Conservation (phyloP, 331 rosid genomes). For the Cucumis variabilis region DNA sequence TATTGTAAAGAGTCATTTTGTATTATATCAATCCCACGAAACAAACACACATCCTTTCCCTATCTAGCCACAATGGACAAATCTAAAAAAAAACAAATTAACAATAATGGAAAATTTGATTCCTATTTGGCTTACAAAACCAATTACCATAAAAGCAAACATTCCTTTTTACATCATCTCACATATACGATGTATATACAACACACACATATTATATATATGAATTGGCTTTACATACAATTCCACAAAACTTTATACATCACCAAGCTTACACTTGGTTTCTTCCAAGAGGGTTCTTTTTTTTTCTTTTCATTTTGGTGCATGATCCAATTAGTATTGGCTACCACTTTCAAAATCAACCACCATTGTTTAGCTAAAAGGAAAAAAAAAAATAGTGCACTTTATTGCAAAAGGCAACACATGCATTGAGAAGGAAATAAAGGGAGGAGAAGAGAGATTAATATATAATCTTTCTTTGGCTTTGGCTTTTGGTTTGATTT, state of each 20-base stretch:
- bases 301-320: neutral
- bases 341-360: neutral
- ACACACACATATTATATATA: neutral
- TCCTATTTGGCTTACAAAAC: slow-evolving; percentile 4
- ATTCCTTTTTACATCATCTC: neutral
- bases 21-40: neutral
- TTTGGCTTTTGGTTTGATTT: neutral
- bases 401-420: slow-evolving; percentile 2
- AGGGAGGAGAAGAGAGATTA: neutral
- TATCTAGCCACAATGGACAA: neutral
- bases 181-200: neutral
- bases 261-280: neutral
- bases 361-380: slow-evolving; percentile 10
- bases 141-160: neutral
- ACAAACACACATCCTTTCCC: neutral
- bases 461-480: neutral
- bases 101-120: neutral
- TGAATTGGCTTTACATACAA: neutral
- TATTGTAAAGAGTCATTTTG: neutral
- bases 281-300: neutral
- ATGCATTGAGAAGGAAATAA: neutral
- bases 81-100: too few relatives aligned
- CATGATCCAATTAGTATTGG: neutral
- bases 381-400: neutral
- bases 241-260: neutral